These are phyloP conservation scores for Ceratocystis colombiana DNA, from an alignment of 2,329 filamentous ascomycete genomes.

Conservation along the genomic window DNA sequence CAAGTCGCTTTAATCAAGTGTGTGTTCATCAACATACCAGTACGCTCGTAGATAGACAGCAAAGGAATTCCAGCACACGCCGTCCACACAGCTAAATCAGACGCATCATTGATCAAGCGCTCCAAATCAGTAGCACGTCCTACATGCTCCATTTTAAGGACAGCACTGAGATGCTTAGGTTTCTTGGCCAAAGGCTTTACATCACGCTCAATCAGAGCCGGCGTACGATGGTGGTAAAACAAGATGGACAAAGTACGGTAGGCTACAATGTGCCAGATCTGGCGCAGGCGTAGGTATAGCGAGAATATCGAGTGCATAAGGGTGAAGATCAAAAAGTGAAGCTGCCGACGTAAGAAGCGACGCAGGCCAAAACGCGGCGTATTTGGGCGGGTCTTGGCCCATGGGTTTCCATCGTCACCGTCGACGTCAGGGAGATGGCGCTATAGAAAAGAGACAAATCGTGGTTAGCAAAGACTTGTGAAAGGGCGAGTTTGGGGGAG, in stretches of 20 bases:
- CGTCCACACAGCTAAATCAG: slow-evolving; percentile 89
- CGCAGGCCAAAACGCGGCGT: slow-evolving; percentile 46
- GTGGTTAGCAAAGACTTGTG: slow-evolving; percentile 20
- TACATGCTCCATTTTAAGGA: slow-evolving; percentile 64
- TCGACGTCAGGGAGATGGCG: slow-evolving; percentile 28
- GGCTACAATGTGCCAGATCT: slow-evolving; percentile 66
- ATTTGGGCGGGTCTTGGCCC: slow-evolving; percentile 30
- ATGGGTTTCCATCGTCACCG: slow-evolving; percentile 32
- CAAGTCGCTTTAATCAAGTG: not conserved
- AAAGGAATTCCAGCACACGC: slow-evolving; percentile 77
- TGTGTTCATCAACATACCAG: slow-evolving; percentile 47
- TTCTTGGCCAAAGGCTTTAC: slow-evolving; percentile 62
- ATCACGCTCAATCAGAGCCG: slow-evolving; percentile 82
- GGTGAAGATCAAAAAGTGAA: slow-evolving; percentile 58
- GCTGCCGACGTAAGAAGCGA: slow-evolving; percentile 49
- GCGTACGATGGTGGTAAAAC: slow-evolving; percentile 92
- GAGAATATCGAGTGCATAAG: slow-evolving; percentile 74
- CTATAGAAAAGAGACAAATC: slow-evolving; percentile 8
- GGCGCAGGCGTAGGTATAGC: slow-evolving; percentile 71
- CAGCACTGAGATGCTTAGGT: slow-evolving; percentile 78
- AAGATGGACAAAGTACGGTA: slow-evolving; percentile 72
- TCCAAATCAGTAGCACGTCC: slow-evolving; percentile 64
- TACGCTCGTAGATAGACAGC: slow-evolving; percentile 85
- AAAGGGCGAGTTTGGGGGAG: not conserved
- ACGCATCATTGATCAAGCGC: slow-evolving; percentile 75